Evolutionary conservation across 2,329 filamentous ascomycete species (phyloP).

Genomic region (Apiospora koreana): DNA sequence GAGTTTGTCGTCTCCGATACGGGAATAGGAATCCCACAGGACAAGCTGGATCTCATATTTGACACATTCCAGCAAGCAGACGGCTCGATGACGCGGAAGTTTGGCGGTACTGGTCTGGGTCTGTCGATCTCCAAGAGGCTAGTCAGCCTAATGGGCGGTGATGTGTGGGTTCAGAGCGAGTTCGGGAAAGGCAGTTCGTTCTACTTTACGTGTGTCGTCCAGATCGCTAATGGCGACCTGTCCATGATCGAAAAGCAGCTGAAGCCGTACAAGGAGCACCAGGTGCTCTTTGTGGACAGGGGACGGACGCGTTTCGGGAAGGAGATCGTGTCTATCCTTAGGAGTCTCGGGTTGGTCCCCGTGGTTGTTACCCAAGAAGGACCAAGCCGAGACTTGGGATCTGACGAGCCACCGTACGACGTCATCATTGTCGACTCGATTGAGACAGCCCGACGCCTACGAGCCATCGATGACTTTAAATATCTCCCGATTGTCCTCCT

Average conservation of each 20-base stretch:
- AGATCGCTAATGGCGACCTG: conserved; percentile 78
- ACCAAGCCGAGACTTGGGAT: conserved; percentile 54
- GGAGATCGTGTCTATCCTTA: conserved; percentile 78
- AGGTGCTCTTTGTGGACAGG: conserved; percentile 93
- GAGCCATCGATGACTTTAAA: conserved; percentile 92
- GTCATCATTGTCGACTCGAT: conserved; percentile 96
- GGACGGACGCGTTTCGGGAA: conserved; percentile 75
- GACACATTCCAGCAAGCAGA: conserved; percentile 99
- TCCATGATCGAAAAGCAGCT: conserved; percentile 80
- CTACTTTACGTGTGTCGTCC: conserved; percentile 93
- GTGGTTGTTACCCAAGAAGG: conserved; percentile 81
- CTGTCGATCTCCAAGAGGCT: conserved; percentile 93
- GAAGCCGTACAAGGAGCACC: conserved; percentile 86
- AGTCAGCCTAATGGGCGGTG: conserved; percentile 94
- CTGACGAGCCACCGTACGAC: conserved; percentile 74
- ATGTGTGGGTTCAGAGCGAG: conserved; percentile 93
- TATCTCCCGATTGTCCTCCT: conserved; percentile 95
- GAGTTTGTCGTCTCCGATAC: conserved; percentile 96
- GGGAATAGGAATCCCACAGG: conserved; percentile 91
- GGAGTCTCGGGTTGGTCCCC: conserved; percentile 76
- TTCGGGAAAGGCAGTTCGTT: conserved; percentile 92
- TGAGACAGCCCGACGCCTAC: conserved; percentile 80
- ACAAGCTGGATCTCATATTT: conserved; percentile 96
- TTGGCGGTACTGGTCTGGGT: conserved; percentile 91
- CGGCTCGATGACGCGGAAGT: conserved; percentile 93